These are phyloP conservation scores for Aspergillus quadrilineatus DNA, from an alignment of 2,329 filamentous ascomycete species.

Conservation along the genomic window DNA sequence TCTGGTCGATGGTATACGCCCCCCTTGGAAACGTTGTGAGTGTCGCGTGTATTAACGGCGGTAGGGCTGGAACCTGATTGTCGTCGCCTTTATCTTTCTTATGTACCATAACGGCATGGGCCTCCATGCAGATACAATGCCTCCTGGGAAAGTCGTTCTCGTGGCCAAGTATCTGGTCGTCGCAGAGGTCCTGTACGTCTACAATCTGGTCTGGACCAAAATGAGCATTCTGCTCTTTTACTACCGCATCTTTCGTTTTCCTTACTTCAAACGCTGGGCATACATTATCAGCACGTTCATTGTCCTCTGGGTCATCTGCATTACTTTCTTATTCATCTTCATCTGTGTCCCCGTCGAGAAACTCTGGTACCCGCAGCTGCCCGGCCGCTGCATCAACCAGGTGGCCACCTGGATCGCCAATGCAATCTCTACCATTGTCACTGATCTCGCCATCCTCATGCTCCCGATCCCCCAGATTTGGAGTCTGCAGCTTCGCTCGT, in stretches of 20 bases:
- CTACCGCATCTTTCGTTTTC: slow-evolving; percentile 30
- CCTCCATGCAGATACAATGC: slow-evolving; percentile 42
- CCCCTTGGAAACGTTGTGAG: not conserved
- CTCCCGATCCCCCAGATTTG: slow-evolving; percentile 30
- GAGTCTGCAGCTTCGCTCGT: slow-evolving; percentile 26
- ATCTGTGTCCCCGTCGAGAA: slow-evolving; percentile 32
- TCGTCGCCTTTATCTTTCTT: slow-evolving; percentile 51
- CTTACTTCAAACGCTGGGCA: slow-evolving; percentile 30
- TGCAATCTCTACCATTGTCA: slow-evolving; percentile 25
- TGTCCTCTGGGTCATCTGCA: slow-evolving; percentile 27
- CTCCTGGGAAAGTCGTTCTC: slow-evolving; percentile 32
- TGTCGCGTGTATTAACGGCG: not conserved
- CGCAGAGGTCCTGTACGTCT: slow-evolving; percentile 43
- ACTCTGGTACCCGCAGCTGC: slow-evolving; percentile 27
- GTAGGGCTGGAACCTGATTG: slow-evolving; percentile 29
- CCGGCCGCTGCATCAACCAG: slow-evolving; percentile 30
- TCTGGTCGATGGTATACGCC: slow-evolving; percentile 48
- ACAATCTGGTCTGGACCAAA: slow-evolving; percentile 31
- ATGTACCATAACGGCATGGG: slow-evolving; percentile 52
- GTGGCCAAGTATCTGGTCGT: slow-evolving; percentile 36
- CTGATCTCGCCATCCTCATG: slow-evolving; percentile 26
- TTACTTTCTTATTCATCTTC: slow-evolving; percentile 31
- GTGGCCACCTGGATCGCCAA: slow-evolving; percentile 29
- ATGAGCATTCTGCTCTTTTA: slow-evolving; percentile 28
- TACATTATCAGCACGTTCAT: slow-evolving; percentile 28